Base-by-base conservation (phyloP, 306 rosid genomes). In the Inga leiocalycina region DNA sequence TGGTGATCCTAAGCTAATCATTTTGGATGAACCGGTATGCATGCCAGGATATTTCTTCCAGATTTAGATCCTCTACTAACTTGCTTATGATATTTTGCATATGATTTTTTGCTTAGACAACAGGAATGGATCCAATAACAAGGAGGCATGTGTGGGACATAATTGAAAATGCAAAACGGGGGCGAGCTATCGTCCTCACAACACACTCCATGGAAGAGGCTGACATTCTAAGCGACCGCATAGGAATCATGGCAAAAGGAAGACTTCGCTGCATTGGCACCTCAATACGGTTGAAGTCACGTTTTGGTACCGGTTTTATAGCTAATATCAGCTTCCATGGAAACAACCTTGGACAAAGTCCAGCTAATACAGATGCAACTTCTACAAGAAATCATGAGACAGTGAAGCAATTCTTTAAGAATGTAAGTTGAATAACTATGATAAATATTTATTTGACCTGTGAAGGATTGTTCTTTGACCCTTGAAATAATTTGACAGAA, bases 181-280 rank as follows among this genome's bases (percentile, higher is more conserved):
- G 97, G 35, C 94, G 97, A 2, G 93, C 96, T 24, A 89, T 95
- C 79, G 83, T 95, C 81, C 92, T 93, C 49, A 95, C 98, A 67
- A 93, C 99, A 45, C 98, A 95, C 82, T 95, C 98, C 49, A 95
- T 95, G 99, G 99, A 95, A 89, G 99, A 95, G 90, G 99, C 98
- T 35, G 97, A 92, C 84, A 88, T 92, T 85, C 83, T 95, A 84
- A 85, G 99, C 56, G 98, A 95, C 81, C 90, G 97, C 80, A 93
- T 95, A 37, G 98, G 96, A 79, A 95, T 93, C 79, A 95, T 93
- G 98, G 97, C 98, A 30, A 93, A 93, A 86, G 99, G 99, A 73
- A 91, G 85, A 89, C 94, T 95, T 41, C 89, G 92, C 32, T 95
- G 99, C 81, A 92, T 93, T 81, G 99, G 99, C 52, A 95, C 92